Base-by-base conservation (phyloP, 192 early-diverging fungal genomes). In the Neocallimastix lanati region DNA sequence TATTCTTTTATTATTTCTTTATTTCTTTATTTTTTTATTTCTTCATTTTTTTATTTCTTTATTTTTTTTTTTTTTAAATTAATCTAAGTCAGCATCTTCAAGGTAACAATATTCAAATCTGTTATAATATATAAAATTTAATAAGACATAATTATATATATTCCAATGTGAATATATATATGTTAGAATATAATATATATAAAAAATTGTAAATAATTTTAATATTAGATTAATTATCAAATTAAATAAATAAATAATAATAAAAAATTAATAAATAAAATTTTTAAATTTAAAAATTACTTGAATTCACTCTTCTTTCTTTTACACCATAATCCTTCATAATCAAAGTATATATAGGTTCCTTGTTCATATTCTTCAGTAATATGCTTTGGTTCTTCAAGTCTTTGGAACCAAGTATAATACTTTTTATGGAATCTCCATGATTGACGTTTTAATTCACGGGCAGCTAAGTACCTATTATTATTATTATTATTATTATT, bases 341-440 rank as follows among this genome's bases (percentile, higher is more conserved):
- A 98, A 84, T 99, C 97, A 89, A 99, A 99, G 86, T 98, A 99
- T 35, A 98, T 91, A 82, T 99, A 99, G 28, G 97, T 96, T 29
- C 97, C 97, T 83, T 94, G 93, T 85, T 99, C 97, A 87, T 94
- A 99, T 81, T 96, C 94, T 81, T 97, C 96, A 25, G 94, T 99
- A 77, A 97, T 96, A 21, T 90, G 90, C 83, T 92, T 93, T 67
- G 97, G 97, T 85, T 99, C 96, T 81, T 98, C 95, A 83, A 93
- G 95, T 25, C 97, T 91, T 85, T 99, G 97, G 87, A 99, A 99
- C 97, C 97, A 99, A 77, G 97, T 98, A 78, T 93, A 84, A 81
- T 95, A 97, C 88, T 97, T 95, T 88, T 96, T 99, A 84, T 99
- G 97, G 85, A 97, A 99, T 76, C 97, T 89, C 97, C 97, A 99